Base-by-base conservation (phyloP, 768 basidiomycete species). In the Collybia nuda region DNA sequence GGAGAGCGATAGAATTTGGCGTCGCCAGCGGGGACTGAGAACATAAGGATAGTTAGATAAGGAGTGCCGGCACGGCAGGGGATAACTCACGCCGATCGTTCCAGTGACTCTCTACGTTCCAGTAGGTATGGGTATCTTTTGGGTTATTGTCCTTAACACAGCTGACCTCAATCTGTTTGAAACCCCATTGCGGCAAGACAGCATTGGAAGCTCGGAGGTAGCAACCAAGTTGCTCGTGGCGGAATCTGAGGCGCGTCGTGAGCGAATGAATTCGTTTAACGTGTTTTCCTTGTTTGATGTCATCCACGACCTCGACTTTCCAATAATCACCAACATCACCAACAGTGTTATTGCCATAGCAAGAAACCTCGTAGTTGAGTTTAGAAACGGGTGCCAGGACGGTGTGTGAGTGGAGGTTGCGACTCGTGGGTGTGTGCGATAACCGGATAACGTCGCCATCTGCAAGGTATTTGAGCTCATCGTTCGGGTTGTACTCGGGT, bases 51-150 rank as follows among this genome's bases (percentile, higher is more conserved):
- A 38, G 32, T 40, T n/a, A 50, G 18, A 36, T 12, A 54, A 14
- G 2, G 49, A 47, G 6, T 53, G 26, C 18, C 29, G 40, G 19
- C 50, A 21, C 11, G 40, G 17, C 41, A 36, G 53, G 3, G 40
- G 35, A 8, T 29, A 3, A 84, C 95, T 62, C 61, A 98, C 96
- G 69, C 62, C 93, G 81, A 48, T 93, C 88, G 65, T 99, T 99
- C 90, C 88, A 93, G 66, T 99, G 97, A 61, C 85, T 90, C 68
- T 99, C 97, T 47, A 99, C 90, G 64, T 99, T 99, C 97, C 97
- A 99, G 62, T 93, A 90, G 2, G 94, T 96, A 67, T 93, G 91
- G 15, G 77, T 63, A 66, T 98, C 90, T 15, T 72, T 75, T 1
- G 84, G 85, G 59, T 90, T 81, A 59, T 94, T 89, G 66, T 92